Conservation (phyloP, 371 early-diverging fungal species). For the Thermomucor indicae-seudaticae region DNA sequence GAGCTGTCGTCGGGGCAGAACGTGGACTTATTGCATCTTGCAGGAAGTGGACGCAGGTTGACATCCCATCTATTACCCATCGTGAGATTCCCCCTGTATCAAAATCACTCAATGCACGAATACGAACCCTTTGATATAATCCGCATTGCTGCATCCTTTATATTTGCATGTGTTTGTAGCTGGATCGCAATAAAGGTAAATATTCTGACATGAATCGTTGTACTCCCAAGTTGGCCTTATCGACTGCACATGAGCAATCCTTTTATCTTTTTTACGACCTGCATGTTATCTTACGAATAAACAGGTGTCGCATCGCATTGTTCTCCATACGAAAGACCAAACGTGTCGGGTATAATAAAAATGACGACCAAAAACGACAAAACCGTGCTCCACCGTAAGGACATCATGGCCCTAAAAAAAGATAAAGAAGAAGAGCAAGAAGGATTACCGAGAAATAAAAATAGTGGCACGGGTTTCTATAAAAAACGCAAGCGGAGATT, state of each 20-base stretch:
- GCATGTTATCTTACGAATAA: conserved; percentile 22
- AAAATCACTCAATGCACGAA: neutral
- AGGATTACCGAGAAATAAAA: too few relatives aligned
- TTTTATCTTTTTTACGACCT: neutral
- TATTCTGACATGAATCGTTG: conserved; percentile 32
- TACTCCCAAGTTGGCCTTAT: conserved; percentile 7
- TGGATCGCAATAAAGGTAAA: conserved; percentile 36
- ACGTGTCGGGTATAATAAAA: too few relatives aligned
- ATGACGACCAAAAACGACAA: too few relatives aligned
- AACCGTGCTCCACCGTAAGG: too few relatives aligned
- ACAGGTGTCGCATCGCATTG: conserved; percentile 26
- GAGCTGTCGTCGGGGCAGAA: conserved; percentile 43
- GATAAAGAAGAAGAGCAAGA: too few relatives aligned
- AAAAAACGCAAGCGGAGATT: too few relatives aligned
- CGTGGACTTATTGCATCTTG: conserved; percentile 20
- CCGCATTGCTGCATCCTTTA: conserved; percentile 38
- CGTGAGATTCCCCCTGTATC: neutral
- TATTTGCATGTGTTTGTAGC: conserved; percentile 30
- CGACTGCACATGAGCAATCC: neutral
- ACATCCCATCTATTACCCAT: conserved; percentile 40
- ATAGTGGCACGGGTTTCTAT: too few relatives aligned
- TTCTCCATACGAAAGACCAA: conserved; percentile 22
- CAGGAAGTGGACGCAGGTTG: conserved; percentile 20
- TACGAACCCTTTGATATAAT: conserved; percentile 37
- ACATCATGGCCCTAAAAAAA: too few relatives aligned